These are phyloP conservation scores for Tolypocladium cylindrosporum DNA, from an alignment of 2,329 filamentous ascomycete genomes.

Conservation along the genomic window DNA sequence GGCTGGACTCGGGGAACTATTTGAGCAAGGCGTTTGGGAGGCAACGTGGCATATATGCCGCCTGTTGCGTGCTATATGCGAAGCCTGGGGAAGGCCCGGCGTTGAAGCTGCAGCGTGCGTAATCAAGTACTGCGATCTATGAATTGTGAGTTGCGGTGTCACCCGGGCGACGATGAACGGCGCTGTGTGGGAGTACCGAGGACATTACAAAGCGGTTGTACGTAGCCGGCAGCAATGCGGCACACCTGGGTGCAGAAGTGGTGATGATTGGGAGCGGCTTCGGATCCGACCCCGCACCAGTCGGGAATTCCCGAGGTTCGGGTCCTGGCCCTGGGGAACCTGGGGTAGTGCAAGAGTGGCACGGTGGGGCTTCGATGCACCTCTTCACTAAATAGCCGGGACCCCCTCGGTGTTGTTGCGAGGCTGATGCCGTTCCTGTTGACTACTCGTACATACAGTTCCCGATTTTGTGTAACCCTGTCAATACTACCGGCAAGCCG, in stretches of 20 bases:
- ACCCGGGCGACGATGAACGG: neutral
- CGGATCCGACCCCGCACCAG: neutral
- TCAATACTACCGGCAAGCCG: neutral
- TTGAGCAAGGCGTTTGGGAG: constrained; percentile 7
- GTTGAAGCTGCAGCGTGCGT: neutral
- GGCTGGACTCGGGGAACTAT: neutral
- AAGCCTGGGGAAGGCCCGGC: neutral
- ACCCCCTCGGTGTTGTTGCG: neutral
- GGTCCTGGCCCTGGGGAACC: neutral
- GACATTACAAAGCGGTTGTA: too few relatives aligned
- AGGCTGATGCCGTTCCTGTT: neutral
- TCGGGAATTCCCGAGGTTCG: neutral
- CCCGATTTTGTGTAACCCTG: too few relatives aligned
- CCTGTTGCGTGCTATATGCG: neutral
- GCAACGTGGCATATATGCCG: neutral
- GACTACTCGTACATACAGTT: too few relatives aligned
- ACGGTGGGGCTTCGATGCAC: neutral
- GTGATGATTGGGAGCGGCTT: neutral
- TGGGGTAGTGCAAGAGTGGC: neutral
- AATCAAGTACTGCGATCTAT: neutral
- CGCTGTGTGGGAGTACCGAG: neutral
- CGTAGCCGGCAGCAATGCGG: too few relatives aligned
- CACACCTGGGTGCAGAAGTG: neutral
- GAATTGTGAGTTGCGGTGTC: neutral
- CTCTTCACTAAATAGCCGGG: neutral